Conservation (phyloP, 163 green algal species). For the Chlorella variabilis region DNA sequence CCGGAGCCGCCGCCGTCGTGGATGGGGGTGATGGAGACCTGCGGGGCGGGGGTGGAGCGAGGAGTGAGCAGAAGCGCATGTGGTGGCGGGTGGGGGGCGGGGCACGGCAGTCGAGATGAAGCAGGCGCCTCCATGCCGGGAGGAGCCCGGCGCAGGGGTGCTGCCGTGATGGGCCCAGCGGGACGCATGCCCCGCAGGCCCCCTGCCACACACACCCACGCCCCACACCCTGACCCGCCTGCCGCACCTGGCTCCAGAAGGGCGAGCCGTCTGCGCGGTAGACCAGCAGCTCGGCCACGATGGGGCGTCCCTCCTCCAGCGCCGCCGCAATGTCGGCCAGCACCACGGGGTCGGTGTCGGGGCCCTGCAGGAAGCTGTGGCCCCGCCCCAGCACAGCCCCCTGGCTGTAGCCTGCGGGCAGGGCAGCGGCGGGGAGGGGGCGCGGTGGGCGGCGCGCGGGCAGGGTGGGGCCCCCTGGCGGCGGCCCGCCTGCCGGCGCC, state of each 20-base stretch:
- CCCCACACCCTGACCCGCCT: no score
- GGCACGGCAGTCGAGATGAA: no score
- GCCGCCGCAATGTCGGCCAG: constrained; percentile 37
- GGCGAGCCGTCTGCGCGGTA: constrained; percentile 72
- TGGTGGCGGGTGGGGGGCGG: no score
- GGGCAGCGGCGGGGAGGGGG: background rate
- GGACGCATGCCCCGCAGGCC: no score
- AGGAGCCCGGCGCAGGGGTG: no score
- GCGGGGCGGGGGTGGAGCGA: no score
- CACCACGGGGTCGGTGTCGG: constrained; percentile 47
- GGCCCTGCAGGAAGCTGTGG: constrained; percentile 82
- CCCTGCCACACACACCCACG: no score
- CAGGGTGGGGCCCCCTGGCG: background rate
- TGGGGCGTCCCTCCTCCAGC: constrained; percentile 32
- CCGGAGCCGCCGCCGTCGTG: constrained; percentile 55
- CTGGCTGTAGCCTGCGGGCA: constrained; percentile 64
- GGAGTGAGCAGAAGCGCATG: no score
- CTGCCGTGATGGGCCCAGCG: no score
- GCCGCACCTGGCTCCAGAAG: constrained; percentile 77
- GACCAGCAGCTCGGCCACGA: constrained; percentile 75
- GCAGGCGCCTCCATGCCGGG: no score
- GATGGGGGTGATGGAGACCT: constrained; percentile 76
- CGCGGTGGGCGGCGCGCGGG: background rate
- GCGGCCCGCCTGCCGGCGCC: no score
- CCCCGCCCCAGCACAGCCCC: constrained; percentile 73